These are phyloP conservation scores for Tritrichomonas musculus DNA, from an alignment of 208 protist species.

Conservation along the genomic window DNA sequence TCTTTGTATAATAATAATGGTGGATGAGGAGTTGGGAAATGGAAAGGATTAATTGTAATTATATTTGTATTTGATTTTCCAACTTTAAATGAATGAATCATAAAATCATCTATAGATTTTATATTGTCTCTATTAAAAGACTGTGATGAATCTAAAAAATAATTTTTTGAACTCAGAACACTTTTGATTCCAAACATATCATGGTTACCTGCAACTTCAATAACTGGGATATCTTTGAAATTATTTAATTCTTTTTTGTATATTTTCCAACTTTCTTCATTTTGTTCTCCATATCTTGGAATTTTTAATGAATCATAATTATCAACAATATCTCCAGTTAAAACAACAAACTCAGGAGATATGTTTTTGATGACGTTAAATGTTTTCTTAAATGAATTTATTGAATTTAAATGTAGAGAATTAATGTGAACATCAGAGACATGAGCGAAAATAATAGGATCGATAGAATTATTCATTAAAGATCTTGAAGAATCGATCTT, in stretches of 20 bases:
- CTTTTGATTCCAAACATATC: not conserved
- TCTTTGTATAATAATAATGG: not conserved
- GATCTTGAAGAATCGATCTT: too few species aligned
- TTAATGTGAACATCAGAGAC: too few species aligned
- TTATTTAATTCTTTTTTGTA: not conserved
- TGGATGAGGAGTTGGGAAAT: not conserved
- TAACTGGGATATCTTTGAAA: not conserved
- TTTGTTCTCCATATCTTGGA: not conserved
- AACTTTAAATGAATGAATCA: too few species aligned
- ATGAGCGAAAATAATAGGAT: too few species aligned
- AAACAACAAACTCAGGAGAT: not conserved
- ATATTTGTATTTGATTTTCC: not conserved
- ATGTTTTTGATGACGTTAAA: not conserved
- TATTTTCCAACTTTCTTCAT: not conserved
- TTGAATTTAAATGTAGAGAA: too few species aligned
- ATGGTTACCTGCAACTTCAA: not conserved
- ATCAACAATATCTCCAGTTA: not conserved
- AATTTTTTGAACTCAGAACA: not conserved
- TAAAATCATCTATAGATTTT: too few species aligned
- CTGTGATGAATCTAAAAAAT: not conserved
- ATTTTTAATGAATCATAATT: not conserved
- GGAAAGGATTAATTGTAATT: not conserved
- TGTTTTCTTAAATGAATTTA: not conserved
- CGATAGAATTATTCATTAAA: too few species aligned
- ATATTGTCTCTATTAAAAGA: too few species aligned